Base-by-base conservation (phyloP, 2,329 filamentous ascomycete genomes). In the Fusarium sp. region DNA sequence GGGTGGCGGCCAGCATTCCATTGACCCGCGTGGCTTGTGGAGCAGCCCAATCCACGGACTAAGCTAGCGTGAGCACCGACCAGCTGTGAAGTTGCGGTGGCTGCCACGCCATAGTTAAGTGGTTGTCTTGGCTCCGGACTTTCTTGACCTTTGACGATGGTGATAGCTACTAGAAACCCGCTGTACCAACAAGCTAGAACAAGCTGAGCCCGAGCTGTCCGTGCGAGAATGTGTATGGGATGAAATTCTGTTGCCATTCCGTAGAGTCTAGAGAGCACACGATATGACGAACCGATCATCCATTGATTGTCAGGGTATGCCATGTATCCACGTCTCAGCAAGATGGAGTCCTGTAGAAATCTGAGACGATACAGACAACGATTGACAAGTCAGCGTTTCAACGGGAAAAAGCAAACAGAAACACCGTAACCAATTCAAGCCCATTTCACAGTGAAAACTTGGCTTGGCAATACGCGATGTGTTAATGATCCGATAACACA, bases 21-120 rank as follows among this genome's bases (percentile, higher is more conserved):
- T 67, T 65, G 69, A 75, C 58, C 69, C 73, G 70, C 71, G 73
- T 75, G 73, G 73, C 73, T 73, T 75, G 73, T 74, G 73, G 73
- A 75, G 66, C 51, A 67, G 50, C 33, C 31, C 33, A 70, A 57
- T 34, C 31, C 49, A 64, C 56, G 56, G 62, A 62, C 67, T 57
- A 58, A 56, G 62, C 58, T 70, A 71, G 69, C 34, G 45, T 45
- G 26, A 53, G 60, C 59, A 58, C 55, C 21, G 63, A 54, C 54
- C 55, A 56, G 39, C 54, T 62, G 66, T 28, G 58, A 60, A 57
- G 56, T 64, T 70, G 55, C 46, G 58, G 63, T 57, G 61, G 57
- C 51, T 67, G 61, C 58, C 63, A 73, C 52, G 63, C 59, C 45
- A 26, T 57, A 36, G 44, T 44, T 51, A 58, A 38, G 55, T 58